Conservation (phyloP, 768 basidiomycete genomes). For the Mrakia frigida region DNA sequence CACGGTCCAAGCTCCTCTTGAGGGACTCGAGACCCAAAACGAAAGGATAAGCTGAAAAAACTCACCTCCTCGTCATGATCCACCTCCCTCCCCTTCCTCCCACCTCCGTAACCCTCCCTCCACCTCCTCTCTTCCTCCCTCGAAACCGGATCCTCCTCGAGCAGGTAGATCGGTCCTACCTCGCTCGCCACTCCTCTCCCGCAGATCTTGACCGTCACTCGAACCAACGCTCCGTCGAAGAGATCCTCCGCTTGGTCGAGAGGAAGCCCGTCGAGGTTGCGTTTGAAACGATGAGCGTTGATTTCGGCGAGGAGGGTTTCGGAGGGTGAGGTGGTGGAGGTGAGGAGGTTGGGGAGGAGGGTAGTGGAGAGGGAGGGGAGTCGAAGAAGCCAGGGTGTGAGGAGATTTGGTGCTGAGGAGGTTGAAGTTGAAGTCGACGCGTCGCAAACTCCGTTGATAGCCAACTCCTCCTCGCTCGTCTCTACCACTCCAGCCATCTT, state of each 20-base stretch:
- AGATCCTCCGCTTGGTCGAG: slow-evolving; percentile 49
- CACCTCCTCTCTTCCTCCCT: slow-evolving; percentile 18
- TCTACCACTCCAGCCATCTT: neutral
- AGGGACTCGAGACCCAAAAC: too few relatives aligned
- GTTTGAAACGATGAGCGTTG: slow-evolving; percentile 58
- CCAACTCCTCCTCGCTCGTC: slow-evolving; percentile 44
- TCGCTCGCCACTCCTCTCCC: slow-evolving; percentile 52
- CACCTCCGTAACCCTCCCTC: slow-evolving; percentile 19
- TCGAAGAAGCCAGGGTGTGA: slow-evolving; percentile 48
- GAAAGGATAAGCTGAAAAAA: too few relatives aligned
- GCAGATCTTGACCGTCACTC: slow-evolving; percentile 59
- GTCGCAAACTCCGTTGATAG: slow-evolving; percentile 8
- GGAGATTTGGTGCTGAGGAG: neutral
- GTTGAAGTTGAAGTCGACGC: neutral
- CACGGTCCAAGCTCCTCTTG: too few relatives aligned
- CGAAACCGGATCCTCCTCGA: neutral
- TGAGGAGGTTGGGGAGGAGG: slow-evolving; percentile 40
- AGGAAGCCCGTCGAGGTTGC: slow-evolving; percentile 47
- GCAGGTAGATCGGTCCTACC: slow-evolving; percentile 26
- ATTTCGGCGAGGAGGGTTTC: slow-evolving; percentile 54
- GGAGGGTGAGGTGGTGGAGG: slow-evolving; percentile 46
- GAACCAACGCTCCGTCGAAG: slow-evolving; percentile 60
- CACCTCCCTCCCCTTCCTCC: slow-evolving; percentile 18
- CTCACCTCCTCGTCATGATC: slow-evolving; percentile 25
- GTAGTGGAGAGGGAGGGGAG: slow-evolving; percentile 51